Percentiles rank a stretch among this genome's conserved stretches.
phyloP scores from a whole-genome alignment of 305 asterid genomes.

The Fraxinus ornus region DNA sequence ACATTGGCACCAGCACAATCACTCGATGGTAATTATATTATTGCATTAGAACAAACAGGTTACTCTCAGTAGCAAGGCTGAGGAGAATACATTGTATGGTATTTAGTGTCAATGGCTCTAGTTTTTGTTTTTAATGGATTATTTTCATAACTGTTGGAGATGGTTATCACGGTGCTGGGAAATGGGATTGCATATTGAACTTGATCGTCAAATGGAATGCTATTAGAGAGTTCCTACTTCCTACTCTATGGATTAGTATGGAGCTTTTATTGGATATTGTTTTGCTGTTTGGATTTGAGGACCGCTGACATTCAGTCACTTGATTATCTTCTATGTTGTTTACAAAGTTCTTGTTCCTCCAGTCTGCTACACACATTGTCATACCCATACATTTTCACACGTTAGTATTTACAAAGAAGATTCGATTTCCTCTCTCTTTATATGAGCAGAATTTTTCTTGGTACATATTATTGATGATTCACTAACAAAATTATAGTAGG shows the following conservation, averaged over 20 bases:
- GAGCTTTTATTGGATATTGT: slow-evolving; percentile 4
- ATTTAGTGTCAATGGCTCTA: not conserved
- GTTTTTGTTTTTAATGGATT: not conserved
- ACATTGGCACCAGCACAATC: slow-evolving; percentile 96
- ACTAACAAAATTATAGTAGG: not conserved
- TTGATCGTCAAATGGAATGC: not conserved
- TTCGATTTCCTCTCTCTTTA: not conserved
- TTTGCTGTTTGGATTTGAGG: not conserved
- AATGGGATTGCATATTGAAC: not conserved
- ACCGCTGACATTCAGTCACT: not conserved
- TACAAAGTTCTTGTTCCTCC: not conserved
- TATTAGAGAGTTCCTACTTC: not conserved
- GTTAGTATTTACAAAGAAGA: not conserved
- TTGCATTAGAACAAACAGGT: not conserved
- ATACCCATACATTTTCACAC: not conserved
- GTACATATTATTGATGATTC: not conserved
- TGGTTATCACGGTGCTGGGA: not conserved
- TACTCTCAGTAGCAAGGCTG: not conserved
- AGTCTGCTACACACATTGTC: not conserved
- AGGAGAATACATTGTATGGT: not conserved
- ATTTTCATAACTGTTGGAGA: not conserved
- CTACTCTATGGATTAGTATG: not conserved
- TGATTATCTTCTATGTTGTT: not conserved
- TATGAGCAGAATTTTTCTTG: not conserved
- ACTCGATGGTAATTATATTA: slow-evolving; percentile 64